These are phyloP conservation scores for Candida sonorensis DNA, from an alignment of 805 yeast genomes.

Conservation along the genomic window DNA sequence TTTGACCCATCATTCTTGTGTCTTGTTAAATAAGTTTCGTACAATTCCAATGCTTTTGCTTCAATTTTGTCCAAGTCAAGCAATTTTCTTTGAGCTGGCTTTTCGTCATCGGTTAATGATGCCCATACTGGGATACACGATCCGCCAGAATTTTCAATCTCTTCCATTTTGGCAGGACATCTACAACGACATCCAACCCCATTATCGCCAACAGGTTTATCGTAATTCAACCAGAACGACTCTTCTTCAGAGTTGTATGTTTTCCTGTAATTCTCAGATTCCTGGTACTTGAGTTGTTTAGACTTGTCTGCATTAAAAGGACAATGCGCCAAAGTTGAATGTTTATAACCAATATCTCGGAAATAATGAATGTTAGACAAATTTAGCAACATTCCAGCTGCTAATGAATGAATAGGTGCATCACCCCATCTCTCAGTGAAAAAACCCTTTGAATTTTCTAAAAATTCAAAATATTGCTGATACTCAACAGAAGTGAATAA, in stretches of 20 bases:
- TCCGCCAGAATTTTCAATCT: constrained; percentile 49
- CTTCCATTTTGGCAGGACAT: constrained; percentile 53
- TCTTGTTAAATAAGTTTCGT: constrained; percentile 15
- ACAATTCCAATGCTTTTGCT: constrained; percentile 13
- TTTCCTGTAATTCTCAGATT: constrained; percentile 28
- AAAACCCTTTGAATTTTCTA: constrained; percentile 77
- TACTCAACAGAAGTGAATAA: constrained; percentile 63
- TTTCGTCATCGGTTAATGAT: constrained; percentile 22
- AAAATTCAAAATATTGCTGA: constrained; percentile 54
- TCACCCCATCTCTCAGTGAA: constrained; percentile 96
- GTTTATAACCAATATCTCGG: constrained; percentile 86
- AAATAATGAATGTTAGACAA: constrained; percentile 77
- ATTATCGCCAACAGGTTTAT: constrained; percentile 12
- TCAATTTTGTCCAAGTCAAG: constrained; percentile 28
- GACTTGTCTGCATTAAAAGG: constrained; percentile 53
- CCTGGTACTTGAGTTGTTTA: constrained; percentile 39
- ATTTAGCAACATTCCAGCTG: constrained; percentile 68
- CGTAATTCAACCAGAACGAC: constrained; percentile 29
- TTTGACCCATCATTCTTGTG: constrained; percentile 16
- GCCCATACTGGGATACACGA: constrained; percentile 51
- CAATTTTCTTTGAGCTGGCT: constrained; percentile 8
- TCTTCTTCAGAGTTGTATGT: constrained; percentile 29
- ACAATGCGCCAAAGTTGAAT: constrained; percentile 77
- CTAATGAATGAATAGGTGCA: constrained; percentile 90
- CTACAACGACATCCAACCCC: constrained; percentile 83